Percentiles rank a stretch among this genome's conserved stretches.
Evolutionary conservation across 768 basidiomycete species (phyloP).

Genomic region (Suillus brevipes): DNA sequence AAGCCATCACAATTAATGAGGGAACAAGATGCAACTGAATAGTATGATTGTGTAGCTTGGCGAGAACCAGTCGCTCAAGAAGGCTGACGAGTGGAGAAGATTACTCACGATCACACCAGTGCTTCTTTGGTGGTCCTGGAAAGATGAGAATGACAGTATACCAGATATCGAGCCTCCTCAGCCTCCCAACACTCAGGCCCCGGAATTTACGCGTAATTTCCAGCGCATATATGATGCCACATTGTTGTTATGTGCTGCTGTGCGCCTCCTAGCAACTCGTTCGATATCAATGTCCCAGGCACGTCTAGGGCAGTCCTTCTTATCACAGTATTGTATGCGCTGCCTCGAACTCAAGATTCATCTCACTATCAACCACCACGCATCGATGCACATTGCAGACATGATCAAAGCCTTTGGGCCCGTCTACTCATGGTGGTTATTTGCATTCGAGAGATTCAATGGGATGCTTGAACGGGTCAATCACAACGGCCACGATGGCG

Average conservation of each 20-base stretch:
- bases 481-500: neutral
- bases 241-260: neutral
- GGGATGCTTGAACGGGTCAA: constrained; percentile 26
- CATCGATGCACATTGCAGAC: no score
- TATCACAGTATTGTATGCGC: neutral
- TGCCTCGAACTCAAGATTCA: neutral
- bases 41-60: no score
- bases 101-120: no score
- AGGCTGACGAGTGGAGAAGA: no score
- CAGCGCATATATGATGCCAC: neutral
- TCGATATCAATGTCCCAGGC: neutral
- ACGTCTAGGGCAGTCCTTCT: neutral
- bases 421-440: constrained; percentile 38
- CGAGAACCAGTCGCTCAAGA: no score
- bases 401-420: constrained; percentile 37
- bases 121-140: no score
- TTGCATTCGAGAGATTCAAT: constrained; percentile 38
- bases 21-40: no score
- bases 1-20: no score
- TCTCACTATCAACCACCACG: constrained; percentile 37
- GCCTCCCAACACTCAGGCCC: no score
- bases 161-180: no score
- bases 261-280: neutral
- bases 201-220: neutral
- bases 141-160: no score